Conservation (phyloP, 768 basidiomycete species). For the Gymnopilus junonius region DNA sequence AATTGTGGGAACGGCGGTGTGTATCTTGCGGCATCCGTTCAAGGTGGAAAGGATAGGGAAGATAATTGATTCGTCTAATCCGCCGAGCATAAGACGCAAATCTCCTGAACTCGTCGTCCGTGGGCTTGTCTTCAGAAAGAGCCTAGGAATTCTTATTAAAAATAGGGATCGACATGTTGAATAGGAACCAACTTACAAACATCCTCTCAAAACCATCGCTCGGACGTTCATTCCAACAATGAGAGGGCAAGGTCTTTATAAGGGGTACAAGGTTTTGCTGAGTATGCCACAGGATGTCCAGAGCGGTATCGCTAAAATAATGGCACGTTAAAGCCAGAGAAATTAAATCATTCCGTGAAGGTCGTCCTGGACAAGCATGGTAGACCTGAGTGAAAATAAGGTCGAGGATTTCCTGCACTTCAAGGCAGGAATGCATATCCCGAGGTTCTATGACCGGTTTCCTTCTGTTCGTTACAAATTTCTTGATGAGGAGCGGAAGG, state of each 20-base stretch:
- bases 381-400: conserved; percentile 10
- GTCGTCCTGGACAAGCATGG: not conserved
- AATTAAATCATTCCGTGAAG: conserved; percentile 3
- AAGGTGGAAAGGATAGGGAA: conserved; percentile 6
- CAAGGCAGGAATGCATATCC: conserved; percentile 18
- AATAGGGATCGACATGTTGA: not conserved
- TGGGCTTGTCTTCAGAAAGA: not conserved
- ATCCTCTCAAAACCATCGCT: not conserved
- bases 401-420: conserved; percentile 19
- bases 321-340: conserved; percentile 17
- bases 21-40: not conserved
- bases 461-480: not conserved
- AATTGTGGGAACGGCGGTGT: too few species aligned
- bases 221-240: not conserved
- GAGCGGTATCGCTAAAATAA: conserved; percentile 10
- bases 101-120: conserved; percentile 1
- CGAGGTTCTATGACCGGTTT: not conserved
- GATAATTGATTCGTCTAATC: conserved; percentile 12
- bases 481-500: not conserved
- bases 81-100: conserved; percentile 12
- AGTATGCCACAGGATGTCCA: conserved; percentile 22
- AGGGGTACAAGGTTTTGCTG: conserved; percentile 16
- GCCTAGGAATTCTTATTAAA: not conserved
- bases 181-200: conserved; percentile 3
- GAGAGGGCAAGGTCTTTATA: conserved; percentile 16